Evolutionary conservation across 2,329 filamentous ascomycete species (phyloP).

Genomic region (Fusarium sp.): DNA sequence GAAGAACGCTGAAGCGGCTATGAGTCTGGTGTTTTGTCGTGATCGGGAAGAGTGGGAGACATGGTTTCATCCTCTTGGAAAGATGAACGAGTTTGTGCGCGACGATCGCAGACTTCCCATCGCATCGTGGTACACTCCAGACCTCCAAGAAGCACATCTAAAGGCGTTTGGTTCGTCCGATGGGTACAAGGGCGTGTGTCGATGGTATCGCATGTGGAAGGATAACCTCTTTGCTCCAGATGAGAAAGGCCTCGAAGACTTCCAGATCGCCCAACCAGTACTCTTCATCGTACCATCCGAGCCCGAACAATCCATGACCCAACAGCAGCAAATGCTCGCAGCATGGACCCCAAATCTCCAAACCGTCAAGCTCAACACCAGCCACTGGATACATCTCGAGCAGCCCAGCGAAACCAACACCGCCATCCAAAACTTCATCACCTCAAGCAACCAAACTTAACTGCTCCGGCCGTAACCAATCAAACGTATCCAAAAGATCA

Average conservation of each 20-base stretch:
- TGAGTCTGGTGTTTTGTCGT: constrained; percentile 46
- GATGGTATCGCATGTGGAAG: constrained; percentile 49
- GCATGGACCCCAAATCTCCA: constrained; percentile 50
- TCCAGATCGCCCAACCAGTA: constrained; percentile 30
- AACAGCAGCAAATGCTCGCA: constrained; percentile 45
- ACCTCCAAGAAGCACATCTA: constrained; percentile 40
- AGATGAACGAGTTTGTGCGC: constrained; percentile 45
- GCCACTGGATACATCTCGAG: constrained; percentile 53
- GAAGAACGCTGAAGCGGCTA: constrained; percentile 37
- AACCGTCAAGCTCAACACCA: constrained; percentile 47
- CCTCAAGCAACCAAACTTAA: neutral
- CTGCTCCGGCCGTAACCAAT: constrained; percentile 53
- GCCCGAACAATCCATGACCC: constrained; percentile 14
- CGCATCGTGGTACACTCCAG: constrained; percentile 42
- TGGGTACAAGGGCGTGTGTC: constrained; percentile 46
- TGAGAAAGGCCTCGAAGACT: constrained; percentile 36
- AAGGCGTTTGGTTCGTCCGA: constrained; percentile 33
- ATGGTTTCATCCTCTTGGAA: constrained; percentile 44
- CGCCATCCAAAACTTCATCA: constrained; percentile 38
- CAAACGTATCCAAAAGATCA: constrained; percentile 61
- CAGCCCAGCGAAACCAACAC: constrained; percentile 36
- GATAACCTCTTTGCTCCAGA: constrained; percentile 44
- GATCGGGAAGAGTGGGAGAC: constrained; percentile 40
- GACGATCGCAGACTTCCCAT: constrained; percentile 34
- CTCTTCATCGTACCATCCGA: constrained; percentile 41